Base-by-base conservation (phyloP, 495 filamentous ascomycete species). In the Penicillium subrubescens region DNA sequence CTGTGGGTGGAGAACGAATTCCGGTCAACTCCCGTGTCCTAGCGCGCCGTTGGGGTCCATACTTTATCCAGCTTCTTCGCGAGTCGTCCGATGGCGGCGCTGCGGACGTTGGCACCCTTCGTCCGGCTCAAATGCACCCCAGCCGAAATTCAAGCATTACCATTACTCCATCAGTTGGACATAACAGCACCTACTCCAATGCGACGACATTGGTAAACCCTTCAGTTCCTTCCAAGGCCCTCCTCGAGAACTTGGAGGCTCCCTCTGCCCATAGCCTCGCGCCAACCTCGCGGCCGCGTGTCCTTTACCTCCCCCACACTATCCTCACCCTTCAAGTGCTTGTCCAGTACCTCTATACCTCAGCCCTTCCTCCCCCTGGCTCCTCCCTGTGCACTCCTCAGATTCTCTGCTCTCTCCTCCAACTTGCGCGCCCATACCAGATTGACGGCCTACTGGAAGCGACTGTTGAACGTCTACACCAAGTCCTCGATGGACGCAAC, bases 251-350 rank as follows among this genome's bases (percentile, higher is more conserved):
- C 57, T 70, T 81, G 39, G 78, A 79, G 65, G 69, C 74, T 29
- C 79, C 80, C 59, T 76, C 79, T 39, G 80, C 77, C 17, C 82
- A 79, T 66, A 85, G 80, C 50, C 80, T 89, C 29, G 83, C 88
- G 8, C 92, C 94, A 0, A 87, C 83, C 27, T 87, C 86, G 12
- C 85, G 95, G 15, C 94, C 93, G 5, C 85, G 95, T 52, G 90
- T 93, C 41, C 83, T 99, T 19, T 99, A 95, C 69, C 88, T 99
- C 10, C 95, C 96, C 2, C 95, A 99, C 72, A 97, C 93, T 1
- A 87, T 88, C 66, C 88, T 92, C 37, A 97, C 95, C 27, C 75
- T 98, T 12, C 89, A 94, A 68, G 88, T 95, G 5, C 85, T 99
- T 10, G 86, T 97, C 14, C 89, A 96, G 74, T 99, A 90, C 72